A percentile compares a stretch with the other conserved stretches of the same genome.
Conservation (phyloP, 192 early-diverging fungal species). For the Neocallimastix lanati region DNA sequence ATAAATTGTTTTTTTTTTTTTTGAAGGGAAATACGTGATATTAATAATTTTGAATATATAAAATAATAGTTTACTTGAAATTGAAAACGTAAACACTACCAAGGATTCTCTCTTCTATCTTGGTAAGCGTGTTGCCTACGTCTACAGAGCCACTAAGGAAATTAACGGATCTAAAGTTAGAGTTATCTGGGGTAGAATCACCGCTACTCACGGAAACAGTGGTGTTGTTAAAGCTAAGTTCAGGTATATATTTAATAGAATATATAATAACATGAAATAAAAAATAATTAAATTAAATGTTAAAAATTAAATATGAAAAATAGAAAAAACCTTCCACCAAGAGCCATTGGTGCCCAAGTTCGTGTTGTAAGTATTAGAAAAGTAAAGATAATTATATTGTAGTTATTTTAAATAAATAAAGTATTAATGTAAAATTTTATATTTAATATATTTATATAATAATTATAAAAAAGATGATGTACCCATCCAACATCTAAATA, state of each 20-base stretch:
- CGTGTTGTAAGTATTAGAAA: conserved; percentile 76
- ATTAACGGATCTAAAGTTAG: conserved; percentile 85
- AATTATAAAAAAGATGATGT: conserved; percentile 58
- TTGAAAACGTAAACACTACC: conserved; percentile 81
- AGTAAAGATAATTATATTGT: no score
- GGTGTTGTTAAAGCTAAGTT: conserved; percentile 95
- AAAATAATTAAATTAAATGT: no score
- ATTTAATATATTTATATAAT: no score
- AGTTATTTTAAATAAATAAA: no score
- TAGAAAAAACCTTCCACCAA: conserved; percentile 78
- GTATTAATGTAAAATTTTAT: no score
- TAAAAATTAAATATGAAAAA: no score
- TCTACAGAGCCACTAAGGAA: conserved; percentile 80
- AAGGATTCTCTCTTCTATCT: conserved; percentile 90
- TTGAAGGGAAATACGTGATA: no score
- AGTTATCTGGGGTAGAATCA: conserved; percentile 94
- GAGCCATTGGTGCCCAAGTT: conserved; percentile 76
- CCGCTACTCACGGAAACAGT: conserved; percentile 85
- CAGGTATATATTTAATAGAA: conserved; percentile 25
- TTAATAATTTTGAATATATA: no score
- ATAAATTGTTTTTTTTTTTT: no score
- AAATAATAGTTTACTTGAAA: conserved; percentile 61
- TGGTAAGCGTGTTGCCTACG: conserved; percentile 94
- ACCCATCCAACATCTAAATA: conserved; percentile 66
- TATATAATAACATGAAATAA: no score